Evolutionary conservation across 2,329 filamentous ascomycete species (phyloP), one percentile per base, ranked within the genome.

Genomic region (Coniochaeta hoffmannii): DNA sequence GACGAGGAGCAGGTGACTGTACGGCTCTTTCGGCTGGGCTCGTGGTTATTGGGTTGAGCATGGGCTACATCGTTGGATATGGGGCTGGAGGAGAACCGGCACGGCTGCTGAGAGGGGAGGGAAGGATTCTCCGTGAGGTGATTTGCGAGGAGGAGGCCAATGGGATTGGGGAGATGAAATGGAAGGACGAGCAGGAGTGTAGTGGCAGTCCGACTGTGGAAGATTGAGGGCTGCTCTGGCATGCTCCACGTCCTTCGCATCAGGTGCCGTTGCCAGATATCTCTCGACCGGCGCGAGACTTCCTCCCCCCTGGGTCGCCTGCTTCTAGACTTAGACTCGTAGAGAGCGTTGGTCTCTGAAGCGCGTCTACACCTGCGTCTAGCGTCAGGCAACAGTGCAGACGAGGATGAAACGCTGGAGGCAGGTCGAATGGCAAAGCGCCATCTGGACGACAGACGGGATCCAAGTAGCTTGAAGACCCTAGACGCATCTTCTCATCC

Each of bases 381-480:
- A 51, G 49, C 49, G 49, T 51, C 28, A 51, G 49, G 49, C 49
- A 34, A 51, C 5, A 51, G 32, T 51, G 49, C 49, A 51, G 49
- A 34, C 24, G 15, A 19, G 7, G 28, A 51, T 51, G 31, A 46
- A 26, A 46, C 41, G 41, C 24, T 34, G 28, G 26, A 24, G 49
- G 22, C n/a, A n/a, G n/a, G n/a, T n/a, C 31, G 26, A 51, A 51
- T 51, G 28, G 14, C 10, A 15, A 19, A 5, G 22, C 41, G 41
- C 41, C 49, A 31, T 32, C 49, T 51, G 49, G 49, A n/a, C 49
- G 49, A 12, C 5, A 14, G 19, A 34, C 17, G 26, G 49, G 22
- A 15, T 2, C 15, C 15, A 22, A 34, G 17, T 34, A 12, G 17
- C 11, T 32, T 14, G 6, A 19, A 2, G 4, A 12, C 31, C 28